These are phyloP conservation scores for Eucalyptus polybractea DNA, from an alignment of 345 rosid species.

Conservation along the genomic window DNA sequence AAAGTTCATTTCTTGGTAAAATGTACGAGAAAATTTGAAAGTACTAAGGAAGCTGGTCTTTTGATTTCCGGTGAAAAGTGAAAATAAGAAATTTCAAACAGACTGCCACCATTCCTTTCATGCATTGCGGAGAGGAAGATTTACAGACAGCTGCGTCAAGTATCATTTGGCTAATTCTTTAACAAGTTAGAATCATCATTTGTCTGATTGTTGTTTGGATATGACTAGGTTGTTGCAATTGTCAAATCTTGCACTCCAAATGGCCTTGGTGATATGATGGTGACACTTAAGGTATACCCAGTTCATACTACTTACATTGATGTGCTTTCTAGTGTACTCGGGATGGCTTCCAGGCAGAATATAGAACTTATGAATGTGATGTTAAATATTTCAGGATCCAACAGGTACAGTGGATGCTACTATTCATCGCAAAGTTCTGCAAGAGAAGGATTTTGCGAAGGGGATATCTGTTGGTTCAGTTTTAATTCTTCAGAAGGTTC, in stretches of 20 bases:
- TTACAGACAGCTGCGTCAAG: background rate
- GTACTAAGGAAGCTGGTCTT: background rate
- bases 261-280: constrained; percentile 80
- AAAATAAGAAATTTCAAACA: background rate
- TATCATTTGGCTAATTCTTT: background rate
- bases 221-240: constrained; percentile 52
- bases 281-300: constrained; percentile 60
- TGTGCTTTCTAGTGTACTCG: background rate
- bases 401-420: constrained; percentile 68
- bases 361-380: background rate
- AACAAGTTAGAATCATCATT: background rate
- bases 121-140: background rate
- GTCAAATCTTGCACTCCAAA: constrained; percentile 57
- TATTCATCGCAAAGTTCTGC: constrained; percentile 50
- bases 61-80: background rate
- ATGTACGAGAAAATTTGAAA: background rate
- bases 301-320: background rate
- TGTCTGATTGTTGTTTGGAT: background rate
- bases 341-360: background rate
- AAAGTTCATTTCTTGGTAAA: background rate
- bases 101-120: background rate
- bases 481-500: constrained; percentile 59
- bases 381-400: constrained; percentile 52
- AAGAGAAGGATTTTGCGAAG: constrained; percentile 41
- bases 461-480: constrained; percentile 63